Conservation (phyloP, 2,329 filamentous ascomycete species). For the Graphium sp. region DNA sequence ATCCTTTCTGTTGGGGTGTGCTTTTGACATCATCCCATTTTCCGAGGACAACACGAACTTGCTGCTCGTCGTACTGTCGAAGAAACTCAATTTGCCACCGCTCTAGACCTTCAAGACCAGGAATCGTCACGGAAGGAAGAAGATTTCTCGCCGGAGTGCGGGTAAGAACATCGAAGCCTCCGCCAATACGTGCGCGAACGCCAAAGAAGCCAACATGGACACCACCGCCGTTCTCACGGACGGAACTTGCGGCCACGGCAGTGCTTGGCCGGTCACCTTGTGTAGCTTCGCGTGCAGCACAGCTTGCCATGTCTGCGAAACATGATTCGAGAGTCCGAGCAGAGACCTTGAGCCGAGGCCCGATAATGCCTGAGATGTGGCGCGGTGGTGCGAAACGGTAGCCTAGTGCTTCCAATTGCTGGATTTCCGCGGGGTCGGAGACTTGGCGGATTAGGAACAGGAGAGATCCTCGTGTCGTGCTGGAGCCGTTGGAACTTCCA, state of each 20-base stretch:
- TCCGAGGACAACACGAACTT: conserved; percentile 16
- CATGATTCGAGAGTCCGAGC: conserved; percentile 46
- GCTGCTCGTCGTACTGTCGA: conserved; percentile 25
- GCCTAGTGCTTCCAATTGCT: conserved; percentile 50
- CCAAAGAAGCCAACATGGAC: conserved; percentile 43
- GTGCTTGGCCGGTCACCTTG: too few relatives aligned
- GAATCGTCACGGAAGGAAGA: conserved; percentile 40
- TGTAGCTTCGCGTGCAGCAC: too few relatives aligned
- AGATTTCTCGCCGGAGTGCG: conserved; percentile 36
- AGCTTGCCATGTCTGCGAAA: conserved; percentile 47
- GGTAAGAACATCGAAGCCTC: conserved; percentile 48
- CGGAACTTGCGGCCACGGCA: too few relatives aligned
- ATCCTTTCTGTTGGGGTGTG: conserved; percentile 22
- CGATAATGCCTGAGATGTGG: conserved; percentile 52
- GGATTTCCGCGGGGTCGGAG: conserved; percentile 36
- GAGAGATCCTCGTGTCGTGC: too few relatives aligned
- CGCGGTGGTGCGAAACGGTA: conserved; percentile 60
- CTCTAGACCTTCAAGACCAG: conserved; percentile 33
- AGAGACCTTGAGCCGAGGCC: conserved; percentile 53
- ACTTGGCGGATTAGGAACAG: conserved; percentile 62
- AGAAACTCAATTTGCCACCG: conserved; percentile 37
- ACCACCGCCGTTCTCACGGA: too few relatives aligned
- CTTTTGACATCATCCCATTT: conserved; percentile 16
- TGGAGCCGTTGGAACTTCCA: too few relatives aligned
- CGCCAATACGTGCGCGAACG: conserved; percentile 29